A percentile compares a stretch with the other conserved stretches of the same genome.
Evolutionary conservation across 768 basidiomycete species (phyloP).

Genomic region (Rhodotorula graminis): DNA sequence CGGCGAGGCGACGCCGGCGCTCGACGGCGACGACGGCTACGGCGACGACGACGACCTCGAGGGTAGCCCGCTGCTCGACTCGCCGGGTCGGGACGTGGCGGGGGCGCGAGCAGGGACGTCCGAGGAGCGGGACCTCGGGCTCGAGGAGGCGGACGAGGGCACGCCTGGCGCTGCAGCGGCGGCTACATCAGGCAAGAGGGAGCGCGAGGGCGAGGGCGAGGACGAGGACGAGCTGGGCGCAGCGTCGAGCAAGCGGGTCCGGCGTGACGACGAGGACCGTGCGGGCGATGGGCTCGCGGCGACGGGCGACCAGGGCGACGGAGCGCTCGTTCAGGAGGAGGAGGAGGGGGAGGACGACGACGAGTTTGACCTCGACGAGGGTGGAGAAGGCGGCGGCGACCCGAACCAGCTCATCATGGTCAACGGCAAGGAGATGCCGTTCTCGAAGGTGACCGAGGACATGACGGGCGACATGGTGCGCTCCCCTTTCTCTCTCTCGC

Average conservation of each 20-base stretch:
- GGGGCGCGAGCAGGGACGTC: not conserved
- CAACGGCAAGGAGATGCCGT: conserved; percentile 65
- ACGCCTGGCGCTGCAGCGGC: not conserved
- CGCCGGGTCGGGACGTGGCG: conserved; percentile 1
- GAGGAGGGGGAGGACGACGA: conserved; percentile 26
- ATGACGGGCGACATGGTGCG: conserved; percentile 39
- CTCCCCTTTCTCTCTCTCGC: not conserved
- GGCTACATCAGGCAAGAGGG: not conserved
- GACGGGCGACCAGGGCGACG: too few relatives aligned
- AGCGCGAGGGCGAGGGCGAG: conserved; percentile 34
- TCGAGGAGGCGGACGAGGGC: not conserved
- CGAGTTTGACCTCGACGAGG: conserved; percentile 26
- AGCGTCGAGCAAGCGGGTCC: conserved; percentile 35
- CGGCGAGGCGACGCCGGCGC: not conserved
- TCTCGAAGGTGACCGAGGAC: conserved; percentile 81
- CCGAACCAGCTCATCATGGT: conserved; percentile 51
- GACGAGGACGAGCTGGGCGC: conserved; percentile 51
- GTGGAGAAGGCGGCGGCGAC: conserved; percentile 38
- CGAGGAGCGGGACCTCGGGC: not conserved
- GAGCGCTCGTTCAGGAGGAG: not conserved
- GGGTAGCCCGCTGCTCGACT: not conserved
- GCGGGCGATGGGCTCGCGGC: not conserved
- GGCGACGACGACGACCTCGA: not conserved
- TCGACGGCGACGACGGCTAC: not conserved
- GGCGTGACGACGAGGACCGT: not conserved